Evolutionary conservation across 345 rosid genomes (phyloP).

Genomic region (Eucalyptus erythrocorys): DNA sequence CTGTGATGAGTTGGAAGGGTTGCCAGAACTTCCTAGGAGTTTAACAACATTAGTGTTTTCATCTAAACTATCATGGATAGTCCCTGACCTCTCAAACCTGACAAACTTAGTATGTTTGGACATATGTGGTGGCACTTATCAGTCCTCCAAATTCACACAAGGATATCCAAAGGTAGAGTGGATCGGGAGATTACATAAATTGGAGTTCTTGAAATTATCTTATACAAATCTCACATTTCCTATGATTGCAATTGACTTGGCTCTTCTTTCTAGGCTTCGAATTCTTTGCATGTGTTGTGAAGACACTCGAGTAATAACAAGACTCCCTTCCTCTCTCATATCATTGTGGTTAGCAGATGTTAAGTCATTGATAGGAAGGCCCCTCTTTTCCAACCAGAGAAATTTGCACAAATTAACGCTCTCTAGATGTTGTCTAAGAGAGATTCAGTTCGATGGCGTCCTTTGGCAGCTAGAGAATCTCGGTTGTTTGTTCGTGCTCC

Average conservation of each 20-base stretch:
- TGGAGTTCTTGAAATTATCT: not conserved
- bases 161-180: not conserved
- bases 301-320: not conserved
- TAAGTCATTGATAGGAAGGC: not conserved
- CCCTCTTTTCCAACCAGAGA: not conserved
- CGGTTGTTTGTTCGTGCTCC: rapidly evolving
- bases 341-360: not conserved
- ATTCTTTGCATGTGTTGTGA: not conserved
- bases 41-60: not conserved
- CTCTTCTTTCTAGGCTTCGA: not conserved
- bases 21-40: not conserved
- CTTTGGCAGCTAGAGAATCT: not conserved
- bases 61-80: not conserved
- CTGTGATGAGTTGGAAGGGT: not conserved
- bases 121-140: not conserved
- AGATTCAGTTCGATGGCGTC: not conserved
- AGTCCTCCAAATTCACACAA: not conserved
- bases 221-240: not conserved
- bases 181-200: no score
- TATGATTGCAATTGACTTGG: not conserved
- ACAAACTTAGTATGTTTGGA: not conserved
- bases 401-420: not conserved
- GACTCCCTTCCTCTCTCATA: not conserved
- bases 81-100: not conserved
- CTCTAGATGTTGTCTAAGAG: not conserved